These are phyloP conservation scores for Calonectria honghensis DNA, from an alignment of 2,329 filamentous ascomycete genomes.

Conservation along the genomic window DNA sequence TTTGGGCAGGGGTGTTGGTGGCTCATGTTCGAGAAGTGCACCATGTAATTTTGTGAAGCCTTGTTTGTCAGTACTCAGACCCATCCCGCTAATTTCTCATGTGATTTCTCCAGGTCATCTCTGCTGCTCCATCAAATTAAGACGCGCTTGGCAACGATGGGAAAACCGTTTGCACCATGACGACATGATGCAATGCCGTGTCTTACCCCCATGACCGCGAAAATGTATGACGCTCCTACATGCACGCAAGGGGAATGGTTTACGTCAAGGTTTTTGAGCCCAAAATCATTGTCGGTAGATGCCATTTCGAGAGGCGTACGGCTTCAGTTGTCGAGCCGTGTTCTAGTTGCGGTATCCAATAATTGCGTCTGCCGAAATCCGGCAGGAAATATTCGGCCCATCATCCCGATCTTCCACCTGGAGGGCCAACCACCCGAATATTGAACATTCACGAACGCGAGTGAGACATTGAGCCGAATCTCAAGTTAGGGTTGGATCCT, in stretches of 20 bases:
- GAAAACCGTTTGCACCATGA: slow-evolving; percentile 11
- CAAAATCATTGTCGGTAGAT: neutral
- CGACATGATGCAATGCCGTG: neutral
- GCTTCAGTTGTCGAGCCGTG: neutral
- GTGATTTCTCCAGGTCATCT: neutral
- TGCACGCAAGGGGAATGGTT: neutral
- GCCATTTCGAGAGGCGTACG: no score
- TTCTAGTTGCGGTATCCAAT: slow-evolving; percentile 1
- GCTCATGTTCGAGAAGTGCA: no score
- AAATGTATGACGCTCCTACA: neutral
- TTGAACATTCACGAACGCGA: neutral
- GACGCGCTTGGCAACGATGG: neutral
- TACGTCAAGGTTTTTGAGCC: neutral
- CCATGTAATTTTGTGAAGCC: no score
- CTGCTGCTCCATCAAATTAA: neutral
- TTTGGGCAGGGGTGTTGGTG: neutral
- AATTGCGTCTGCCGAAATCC: neutral
- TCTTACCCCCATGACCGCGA: neutral
- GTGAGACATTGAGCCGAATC: neutral
- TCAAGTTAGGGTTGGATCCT: neutral
- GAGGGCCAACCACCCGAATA: neutral
- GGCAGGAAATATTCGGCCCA: no score
- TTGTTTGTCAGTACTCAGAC: no score
- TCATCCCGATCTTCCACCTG: neutral
- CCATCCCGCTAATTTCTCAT: no score